These are phyloP conservation scores for Hypoxylon sp. DNA, from an alignment of 2,329 filamentous ascomycete genomes.

Conservation along the genomic window DNA sequence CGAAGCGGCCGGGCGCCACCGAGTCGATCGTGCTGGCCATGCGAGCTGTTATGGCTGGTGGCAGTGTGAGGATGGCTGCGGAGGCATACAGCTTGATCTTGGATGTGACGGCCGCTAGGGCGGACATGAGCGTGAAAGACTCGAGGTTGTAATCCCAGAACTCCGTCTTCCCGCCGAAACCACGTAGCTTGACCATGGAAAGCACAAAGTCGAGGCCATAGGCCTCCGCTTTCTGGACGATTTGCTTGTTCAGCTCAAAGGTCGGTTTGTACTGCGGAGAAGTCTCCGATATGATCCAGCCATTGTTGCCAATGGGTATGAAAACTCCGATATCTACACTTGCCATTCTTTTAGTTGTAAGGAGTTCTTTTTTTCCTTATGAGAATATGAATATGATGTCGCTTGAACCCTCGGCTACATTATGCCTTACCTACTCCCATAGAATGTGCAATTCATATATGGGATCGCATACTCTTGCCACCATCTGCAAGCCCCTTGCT, in stretches of 20 bases:
- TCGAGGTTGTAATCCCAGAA: slow-evolving; percentile 49
- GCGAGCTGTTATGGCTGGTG: slow-evolving; percentile 44
- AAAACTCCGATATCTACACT: slow-evolving; percentile 42
- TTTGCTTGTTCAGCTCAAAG: slow-evolving; percentile 46
- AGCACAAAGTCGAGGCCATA: slow-evolving; percentile 46
- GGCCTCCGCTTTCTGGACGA: slow-evolving; percentile 44
- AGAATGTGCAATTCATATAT: slow-evolving; percentile 4
- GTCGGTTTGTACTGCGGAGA: slow-evolving; percentile 46
- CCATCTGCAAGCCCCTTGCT: slow-evolving; percentile 7
- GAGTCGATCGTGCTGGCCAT: slow-evolving; percentile 47
- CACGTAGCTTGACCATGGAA: slow-evolving; percentile 47
- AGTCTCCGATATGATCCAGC: slow-evolving; percentile 47
- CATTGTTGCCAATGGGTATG: slow-evolving; percentile 47
- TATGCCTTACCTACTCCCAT: too few relatives aligned
- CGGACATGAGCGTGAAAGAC: slow-evolving; percentile 48
- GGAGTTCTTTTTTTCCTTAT: too few relatives aligned
- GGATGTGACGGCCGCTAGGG: slow-evolving; percentile 46
- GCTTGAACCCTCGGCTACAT: too few relatives aligned
- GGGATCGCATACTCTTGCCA: slow-evolving; percentile 3
- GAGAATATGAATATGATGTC: too few relatives aligned
- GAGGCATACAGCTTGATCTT: slow-evolving; percentile 48
- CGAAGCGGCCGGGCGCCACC: slow-evolving; percentile 46
- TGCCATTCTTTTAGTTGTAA: slow-evolving; percentile 26
- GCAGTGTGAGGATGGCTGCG: slow-evolving; percentile 45
- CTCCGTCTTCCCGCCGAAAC: slow-evolving; percentile 46